phyloP scores from a whole-genome alignment of 2,329 filamentous ascomycete genomes.

The Iodosphaeria phyllophila region DNA sequence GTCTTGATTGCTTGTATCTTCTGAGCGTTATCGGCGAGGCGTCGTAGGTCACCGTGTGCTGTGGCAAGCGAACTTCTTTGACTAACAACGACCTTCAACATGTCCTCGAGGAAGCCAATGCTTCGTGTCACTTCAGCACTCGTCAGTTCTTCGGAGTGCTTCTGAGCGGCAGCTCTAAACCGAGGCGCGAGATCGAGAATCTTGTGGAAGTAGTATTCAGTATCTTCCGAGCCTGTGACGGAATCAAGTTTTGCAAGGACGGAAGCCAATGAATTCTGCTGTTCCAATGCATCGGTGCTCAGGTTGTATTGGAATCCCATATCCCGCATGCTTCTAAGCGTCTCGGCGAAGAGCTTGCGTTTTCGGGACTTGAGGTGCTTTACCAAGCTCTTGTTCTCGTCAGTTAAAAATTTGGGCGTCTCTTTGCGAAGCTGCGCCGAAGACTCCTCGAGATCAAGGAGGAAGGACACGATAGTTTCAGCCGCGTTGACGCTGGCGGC shows the following conservation, averaged over 20 bases:
- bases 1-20: constrained; percentile 16
- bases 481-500: constrained; percentile 34
- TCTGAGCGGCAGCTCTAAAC: constrained; percentile 45
- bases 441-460: constrained; percentile 46
- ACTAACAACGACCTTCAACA: constrained; percentile 45
- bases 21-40: constrained; percentile 19
- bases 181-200: constrained; percentile 54
- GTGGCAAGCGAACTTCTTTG: constrained; percentile 35
- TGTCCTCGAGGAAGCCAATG: constrained; percentile 70
- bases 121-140: constrained; percentile 62
- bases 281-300: constrained; percentile 49
- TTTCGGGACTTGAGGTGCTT: constrained; percentile 87
- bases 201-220: constrained; percentile 63
- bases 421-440: constrained; percentile 63
- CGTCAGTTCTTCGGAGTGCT: constrained; percentile 74
- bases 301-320: constrained; percentile 87
- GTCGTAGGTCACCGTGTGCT: constrained; percentile 17
- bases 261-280: constrained; percentile 51
- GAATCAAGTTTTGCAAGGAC: constrained; percentile 42
- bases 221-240: constrained; percentile 16
- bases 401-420: constrained; percentile 62
- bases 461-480: constrained; percentile 44
- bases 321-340: constrained; percentile 58
- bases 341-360: constrained; percentile 76
- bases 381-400: constrained; percentile 69